These are phyloP conservation scores for Schwanniomyces polymorphus DNA, from an alignment of 805 yeast genomes.

Conservation along the genomic window DNA sequence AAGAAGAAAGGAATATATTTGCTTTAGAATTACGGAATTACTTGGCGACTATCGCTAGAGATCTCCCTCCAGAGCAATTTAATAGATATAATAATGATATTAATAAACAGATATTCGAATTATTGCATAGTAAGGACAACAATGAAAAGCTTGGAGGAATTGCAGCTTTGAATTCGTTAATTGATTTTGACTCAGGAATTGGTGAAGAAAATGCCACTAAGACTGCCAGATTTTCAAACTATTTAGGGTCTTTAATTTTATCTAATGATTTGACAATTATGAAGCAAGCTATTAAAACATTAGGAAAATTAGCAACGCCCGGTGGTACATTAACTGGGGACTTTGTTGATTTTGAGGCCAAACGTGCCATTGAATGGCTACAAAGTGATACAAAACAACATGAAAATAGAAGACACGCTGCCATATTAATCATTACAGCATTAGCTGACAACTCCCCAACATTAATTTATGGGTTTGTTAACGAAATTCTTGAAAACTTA, in stretches of 20 bases:
- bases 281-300: conserved; percentile 80
- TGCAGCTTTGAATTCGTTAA: conserved; percentile 83
- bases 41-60: conserved; percentile 73
- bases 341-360: conserved; percentile 89
- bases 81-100: conserved; percentile 80
- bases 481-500: conserved; percentile 74
- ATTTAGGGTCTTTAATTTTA: conserved; percentile 75
- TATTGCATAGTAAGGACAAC: conserved; percentile 72
- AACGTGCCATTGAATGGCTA: conserved; percentile 86
- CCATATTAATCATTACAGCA: conserved; percentile 77
- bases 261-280: conserved; percentile 82
- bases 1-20: conserved; percentile 49
- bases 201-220: conserved; percentile 82
- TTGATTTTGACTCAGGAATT: conserved; percentile 76
- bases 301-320: conserved; percentile 86
- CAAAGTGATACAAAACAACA: conserved; percentile 73
- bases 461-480: conserved; percentile 71
- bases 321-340: conserved; percentile 90
- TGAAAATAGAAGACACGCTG: conserved; percentile 87
- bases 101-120: conserved; percentile 82
- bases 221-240: conserved; percentile 89
- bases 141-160: conserved; percentile 85
- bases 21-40: conserved; percentile 72
- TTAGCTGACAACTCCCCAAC: conserved; percentile 88
- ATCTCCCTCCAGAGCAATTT: conserved; percentile 77